Evolutionary conservation across 768 basidiomycete genomes (phyloP), one percentile per base, ranked within the genome.

Genomic region (Pleurotus citrinopileatus): DNA sequence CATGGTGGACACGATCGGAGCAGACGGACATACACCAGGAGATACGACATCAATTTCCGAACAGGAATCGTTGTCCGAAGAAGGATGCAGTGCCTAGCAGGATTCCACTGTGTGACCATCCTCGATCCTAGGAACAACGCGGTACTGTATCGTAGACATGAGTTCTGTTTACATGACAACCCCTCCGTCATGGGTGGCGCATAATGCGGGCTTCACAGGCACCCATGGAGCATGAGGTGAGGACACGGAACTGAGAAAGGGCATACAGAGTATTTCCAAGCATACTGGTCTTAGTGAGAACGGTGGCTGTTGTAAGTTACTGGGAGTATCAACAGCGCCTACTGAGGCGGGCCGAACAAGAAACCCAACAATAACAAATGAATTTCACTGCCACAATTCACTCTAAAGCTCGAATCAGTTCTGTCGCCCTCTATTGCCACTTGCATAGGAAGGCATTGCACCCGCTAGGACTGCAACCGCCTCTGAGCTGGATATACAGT

Each of bases 201-300:
- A n/a, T 38, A 29, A 13, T 34, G 34, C 12, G 28, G 37, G 20
- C 22, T 8, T 19, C 7, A 27, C 23, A 37, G 28, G 22, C 17
- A 29, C 48, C 28, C n/a, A n/a, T n/a, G n/a, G n/a, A n/a, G n/a
- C n/a, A n/a, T n/a, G n/a, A n/a, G n/a, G n/a, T n/a, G n/a, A 12
- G 17, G 17, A 28, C 15, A 29, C n/a, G 15, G 36, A 19, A 19
- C 13, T 25, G 48, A 27, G 46, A n/a, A 12, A 40, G 38, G 13
- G 17, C 38, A 40, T 40, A 40, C 12, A 19, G 38, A 96, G 32
- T n/a, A 34, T 9, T n/a, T n/a, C n/a, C n/a, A n/a, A n/a, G n/a
- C n/a, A 71, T 94, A 96, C 63, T 95, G 87, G 26, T 94, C 94
- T 0, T 92, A 96, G 63, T 97, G 94, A 17, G 90, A 93, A 69